phyloP scores from a whole-genome alignment of 768 basidiomycete genomes.

The Bullera alba region DNA sequence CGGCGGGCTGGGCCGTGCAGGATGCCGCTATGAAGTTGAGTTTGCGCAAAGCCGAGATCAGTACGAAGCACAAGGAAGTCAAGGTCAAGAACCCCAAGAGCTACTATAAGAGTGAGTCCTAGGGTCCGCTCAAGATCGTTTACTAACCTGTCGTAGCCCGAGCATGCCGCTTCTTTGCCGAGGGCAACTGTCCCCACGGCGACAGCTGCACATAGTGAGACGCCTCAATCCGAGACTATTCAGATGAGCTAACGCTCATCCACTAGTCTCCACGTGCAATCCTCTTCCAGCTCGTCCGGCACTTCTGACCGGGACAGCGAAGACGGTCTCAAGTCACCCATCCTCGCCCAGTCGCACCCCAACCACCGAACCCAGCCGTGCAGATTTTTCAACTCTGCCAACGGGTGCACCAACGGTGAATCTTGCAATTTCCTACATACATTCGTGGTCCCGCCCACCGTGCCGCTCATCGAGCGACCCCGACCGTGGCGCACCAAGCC shows the following conservation, averaged over 20 bases:
- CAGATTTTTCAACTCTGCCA: conserved; percentile 43
- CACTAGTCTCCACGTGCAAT: neutral
- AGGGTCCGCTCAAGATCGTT: neutral
- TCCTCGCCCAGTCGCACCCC: too few species aligned
- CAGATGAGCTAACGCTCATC: neutral
- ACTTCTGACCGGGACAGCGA: neutral
- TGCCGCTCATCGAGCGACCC: conserved; percentile 31
- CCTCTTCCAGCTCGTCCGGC: neutral
- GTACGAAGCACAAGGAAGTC: conserved; percentile 4
- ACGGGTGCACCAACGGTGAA: conserved; percentile 34
- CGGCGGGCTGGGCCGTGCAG: conserved; percentile 40
- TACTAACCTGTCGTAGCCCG: conserved; percentile 18
- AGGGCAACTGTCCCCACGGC: conserved; percentile 41
- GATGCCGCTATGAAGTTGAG: conserved; percentile 37
- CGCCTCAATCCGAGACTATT: neutral
- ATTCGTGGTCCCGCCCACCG: conserved; percentile 29
- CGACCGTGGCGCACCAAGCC: conserved; percentile 42
- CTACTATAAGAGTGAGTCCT: conserved; percentile 40
- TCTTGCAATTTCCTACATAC: conserved; percentile 39
- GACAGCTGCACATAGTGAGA: conserved; percentile 42
- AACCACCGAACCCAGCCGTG: conserved; percentile 14
- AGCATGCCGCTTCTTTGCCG: conserved; percentile 38
- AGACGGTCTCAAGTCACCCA: neutral
- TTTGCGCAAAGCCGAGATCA: conserved; percentile 17
- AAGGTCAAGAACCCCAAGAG: conserved; percentile 13